A percentile compares a stretch with the other conserved stretches of the same genome.
phyloP scores from a whole-genome alignment of 768 basidiomycete genomes.

The Sutorius australiensis region DNA sequence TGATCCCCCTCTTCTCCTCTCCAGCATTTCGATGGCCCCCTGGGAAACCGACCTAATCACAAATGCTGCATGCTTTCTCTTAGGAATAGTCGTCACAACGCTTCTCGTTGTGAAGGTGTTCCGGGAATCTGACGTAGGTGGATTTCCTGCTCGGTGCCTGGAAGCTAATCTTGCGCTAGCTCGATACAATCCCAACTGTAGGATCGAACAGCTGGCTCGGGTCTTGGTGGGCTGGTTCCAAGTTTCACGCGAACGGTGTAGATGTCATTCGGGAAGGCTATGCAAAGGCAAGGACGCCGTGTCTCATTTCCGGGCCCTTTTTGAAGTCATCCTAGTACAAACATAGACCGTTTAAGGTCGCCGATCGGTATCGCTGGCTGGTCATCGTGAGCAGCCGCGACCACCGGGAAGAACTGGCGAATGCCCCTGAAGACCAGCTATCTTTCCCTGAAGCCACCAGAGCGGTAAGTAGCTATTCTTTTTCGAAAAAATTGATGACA shows the following conservation, averaged over 20 bases:
- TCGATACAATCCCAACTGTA: conserved; percentile 27
- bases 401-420: conserved; percentile 39
- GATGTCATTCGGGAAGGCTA: neutral
- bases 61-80: neutral
- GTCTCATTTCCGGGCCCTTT: neutral
- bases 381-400: conserved; percentile 34
- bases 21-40: neutral
- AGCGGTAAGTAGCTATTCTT: conserved; percentile 30
- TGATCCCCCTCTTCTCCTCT: neutral
- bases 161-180: neutral
- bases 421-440: conserved; percentile 36
- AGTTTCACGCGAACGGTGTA: conserved; percentile 14
- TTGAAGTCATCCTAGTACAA: neutral
- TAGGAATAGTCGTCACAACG: neutral
- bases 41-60: neutral
- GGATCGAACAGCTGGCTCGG: conserved; percentile 25
- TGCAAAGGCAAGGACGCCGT: neutral
- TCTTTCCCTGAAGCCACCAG: conserved; percentile 30
- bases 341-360: neutral
- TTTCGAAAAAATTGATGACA: neutral
- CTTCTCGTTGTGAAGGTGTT: neutral
- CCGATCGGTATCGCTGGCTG: conserved; percentile 32
- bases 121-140: neutral
- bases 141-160: too few relatives aligned
- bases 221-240: conserved; percentile 25